Evolutionary conservation across 768 basidiomycete genomes (phyloP).

Genomic region (Termitomyces sp.): DNA sequence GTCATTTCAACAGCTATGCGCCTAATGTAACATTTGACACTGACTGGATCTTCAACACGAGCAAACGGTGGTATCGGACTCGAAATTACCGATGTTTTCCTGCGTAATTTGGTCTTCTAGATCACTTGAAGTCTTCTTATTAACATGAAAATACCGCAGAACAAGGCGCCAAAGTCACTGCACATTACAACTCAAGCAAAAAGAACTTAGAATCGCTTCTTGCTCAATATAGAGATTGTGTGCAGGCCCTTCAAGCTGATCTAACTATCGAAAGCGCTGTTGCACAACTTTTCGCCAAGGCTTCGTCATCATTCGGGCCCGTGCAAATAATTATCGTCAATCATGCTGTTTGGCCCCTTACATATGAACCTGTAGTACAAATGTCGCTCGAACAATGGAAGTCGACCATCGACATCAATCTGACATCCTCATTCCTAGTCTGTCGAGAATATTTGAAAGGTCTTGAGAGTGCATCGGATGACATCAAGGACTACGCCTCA

Average conservation of each 20-base stretch:
- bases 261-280: conserved; percentile 58
- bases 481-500: conserved; percentile 50
- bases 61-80: conserved; percentile 77
- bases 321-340: conserved; percentile 61
- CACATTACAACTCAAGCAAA: conserved; percentile 61
- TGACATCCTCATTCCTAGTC: conserved; percentile 67
- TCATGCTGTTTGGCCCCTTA: conserved; percentile 50
- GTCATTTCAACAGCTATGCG: conserved; percentile 25
- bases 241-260: conserved; percentile 49
- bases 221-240: conserved; percentile 28
- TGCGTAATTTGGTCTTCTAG: conserved; percentile 35
- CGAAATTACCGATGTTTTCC: conserved; percentile 53
- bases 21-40: too few relatives aligned
- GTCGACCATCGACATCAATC: conserved; percentile 54
- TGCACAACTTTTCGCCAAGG: conserved; percentile 41
- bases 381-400: conserved; percentile 68
- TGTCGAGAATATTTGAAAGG: conserved; percentile 55
- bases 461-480: conserved; percentile 34
- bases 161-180: conserved; percentile 68
- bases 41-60: conserved; percentile 18
- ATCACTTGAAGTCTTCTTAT: background rate
- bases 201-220: conserved; percentile 38
- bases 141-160: conserved; percentile 33
- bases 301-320: conserved; percentile 37
- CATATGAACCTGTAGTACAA: conserved; percentile 46